phyloP scores from a whole-genome alignment of 208 protist genomes.

The Leishmania lainsoni region DNA sequence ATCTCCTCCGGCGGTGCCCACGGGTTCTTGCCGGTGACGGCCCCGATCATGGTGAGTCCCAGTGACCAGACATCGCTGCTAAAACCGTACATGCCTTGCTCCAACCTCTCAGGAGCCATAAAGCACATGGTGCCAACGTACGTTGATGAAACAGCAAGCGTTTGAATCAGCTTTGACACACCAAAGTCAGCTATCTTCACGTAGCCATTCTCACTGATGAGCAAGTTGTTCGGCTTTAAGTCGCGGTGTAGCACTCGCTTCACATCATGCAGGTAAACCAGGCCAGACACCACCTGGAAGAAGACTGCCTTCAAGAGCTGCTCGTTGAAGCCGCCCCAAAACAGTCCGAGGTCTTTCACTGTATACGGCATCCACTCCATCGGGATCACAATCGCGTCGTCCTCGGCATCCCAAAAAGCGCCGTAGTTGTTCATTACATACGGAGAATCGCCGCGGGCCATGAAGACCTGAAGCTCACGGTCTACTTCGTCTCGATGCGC shows the following conservation, averaged over 20 bases:
- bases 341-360: conserved; percentile 77
- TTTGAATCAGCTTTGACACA: conserved; percentile 90
- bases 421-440: conserved; percentile 91
- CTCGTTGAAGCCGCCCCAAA: conserved; percentile 86
- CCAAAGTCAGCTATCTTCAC: conserved; percentile 95
- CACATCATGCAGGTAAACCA: conserved; percentile 84
- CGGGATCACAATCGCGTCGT: conserved; percentile 83
- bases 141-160: conserved; percentile 85
- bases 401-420: conserved; percentile 86
- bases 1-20: conserved; percentile 88
- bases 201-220: conserved; percentile 92
- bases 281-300: conserved; percentile 85
- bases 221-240: conserved; percentile 97
- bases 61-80: conserved; percentile 94
- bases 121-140: conserved; percentile 96
- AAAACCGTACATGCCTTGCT: conserved; percentile 91
- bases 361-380: conserved; percentile 94
- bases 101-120: conserved; percentile 93
- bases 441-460: conserved; percentile 62
- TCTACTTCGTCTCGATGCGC: conserved; percentile 87
- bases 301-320: conserved; percentile 78
- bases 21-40: conserved; percentile 82
- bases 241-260: conserved; percentile 95
- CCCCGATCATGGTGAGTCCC: conserved; percentile 87
- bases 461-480: conserved; percentile 86